These are phyloP conservation scores for Phanerodontia chrysosporium DNA, from an alignment of 768 basidiomycete species.

Conservation along the genomic window DNA sequence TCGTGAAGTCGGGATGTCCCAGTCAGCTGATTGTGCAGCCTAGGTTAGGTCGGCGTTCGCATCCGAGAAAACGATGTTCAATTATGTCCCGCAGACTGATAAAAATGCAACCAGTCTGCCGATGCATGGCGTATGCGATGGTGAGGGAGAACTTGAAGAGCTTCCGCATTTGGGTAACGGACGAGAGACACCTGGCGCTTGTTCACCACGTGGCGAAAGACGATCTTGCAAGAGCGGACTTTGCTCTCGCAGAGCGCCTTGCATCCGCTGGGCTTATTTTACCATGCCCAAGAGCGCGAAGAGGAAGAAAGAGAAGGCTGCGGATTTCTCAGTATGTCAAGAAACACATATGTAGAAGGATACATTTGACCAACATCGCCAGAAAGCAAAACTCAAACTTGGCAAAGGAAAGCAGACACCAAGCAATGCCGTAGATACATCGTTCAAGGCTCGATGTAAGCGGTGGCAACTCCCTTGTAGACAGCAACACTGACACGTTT, in stretches of 20 bases:
- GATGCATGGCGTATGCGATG: too few relatives aligned
- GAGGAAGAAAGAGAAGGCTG: slow-evolving; percentile 82
- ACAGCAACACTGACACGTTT: background rate
- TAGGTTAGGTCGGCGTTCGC: too few relatives aligned
- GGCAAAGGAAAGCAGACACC: slow-evolving; percentile 88
- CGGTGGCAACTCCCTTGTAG: slow-evolving; percentile 12
- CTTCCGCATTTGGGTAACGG: background rate
- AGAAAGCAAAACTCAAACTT: slow-evolving; percentile 97
- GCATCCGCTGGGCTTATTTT: background rate
- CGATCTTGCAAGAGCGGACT: background rate
- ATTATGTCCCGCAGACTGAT: too few relatives aligned
- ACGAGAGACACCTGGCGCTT: background rate
- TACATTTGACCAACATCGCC: background rate
- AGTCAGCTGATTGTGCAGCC: background rate
- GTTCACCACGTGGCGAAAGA: background rate
- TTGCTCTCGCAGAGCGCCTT: background rate
- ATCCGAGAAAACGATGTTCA: too few relatives aligned
- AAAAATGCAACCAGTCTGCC: too few relatives aligned
- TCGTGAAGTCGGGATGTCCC: background rate
- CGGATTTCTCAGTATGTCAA: slow-evolving; percentile 72
- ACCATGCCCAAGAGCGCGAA: slow-evolving; percentile 85
- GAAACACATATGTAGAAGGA: background rate
- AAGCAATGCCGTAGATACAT: slow-evolving; percentile 88
- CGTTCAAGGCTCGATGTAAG: slow-evolving; percentile 92
- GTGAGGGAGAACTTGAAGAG: background rate